Base-by-base conservation (phyloP, 345 rosid genomes). In the Eucalyptus cloeziana region DNA sequence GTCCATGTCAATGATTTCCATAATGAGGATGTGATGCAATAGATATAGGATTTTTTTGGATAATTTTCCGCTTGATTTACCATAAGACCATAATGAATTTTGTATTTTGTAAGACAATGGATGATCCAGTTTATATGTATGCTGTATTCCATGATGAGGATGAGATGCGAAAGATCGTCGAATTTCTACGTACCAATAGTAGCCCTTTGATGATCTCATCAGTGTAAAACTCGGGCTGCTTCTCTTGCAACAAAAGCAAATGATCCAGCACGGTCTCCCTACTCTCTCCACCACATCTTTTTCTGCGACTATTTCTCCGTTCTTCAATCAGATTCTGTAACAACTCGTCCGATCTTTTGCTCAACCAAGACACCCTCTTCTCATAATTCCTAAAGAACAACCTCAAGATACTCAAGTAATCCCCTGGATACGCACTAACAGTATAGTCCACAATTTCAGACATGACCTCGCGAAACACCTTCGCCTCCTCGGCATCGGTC, bases 191-290 rank as follows among this genome's bases (percentile, higher is more conserved):
- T 87, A 93, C 95, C 91, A 88, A 88, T 69, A 91, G 60, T 49
- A 94, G 91, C 49, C 95, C 95, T 90, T 94, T 94, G 87, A 94
- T 94, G 90, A 92, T 91, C 40, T 89, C 62, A 88, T 94, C 94
- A 1, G 92, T 92, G 86, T 92, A 94, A 71, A 93, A 91, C 86
- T 94, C 91, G 24, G 95, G 94, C 8, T 94, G 87, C 6, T 92
- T 87, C 47, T 86, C 89, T 80, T 93, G 94, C 80, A 92, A 85
- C 80, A 91, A 87, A 88, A 94, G 90, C 88, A 94, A 88, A 45
- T 93, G 93, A 85, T 90, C 89, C 81, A 93, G 89, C 94, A 94
- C 91, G 10, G 93, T 92, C 60, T 92, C 88, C 85, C 8, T 25
- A 5, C 69, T 58, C 69, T 49, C 43, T 25, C 31, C 27, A 60